Percentiles rank a stretch among this genome's conserved stretches.
Evolutionary conservation across 148 eudicot genomes (phyloP).

Genomic region (Persicaria tinctoria): DNA sequence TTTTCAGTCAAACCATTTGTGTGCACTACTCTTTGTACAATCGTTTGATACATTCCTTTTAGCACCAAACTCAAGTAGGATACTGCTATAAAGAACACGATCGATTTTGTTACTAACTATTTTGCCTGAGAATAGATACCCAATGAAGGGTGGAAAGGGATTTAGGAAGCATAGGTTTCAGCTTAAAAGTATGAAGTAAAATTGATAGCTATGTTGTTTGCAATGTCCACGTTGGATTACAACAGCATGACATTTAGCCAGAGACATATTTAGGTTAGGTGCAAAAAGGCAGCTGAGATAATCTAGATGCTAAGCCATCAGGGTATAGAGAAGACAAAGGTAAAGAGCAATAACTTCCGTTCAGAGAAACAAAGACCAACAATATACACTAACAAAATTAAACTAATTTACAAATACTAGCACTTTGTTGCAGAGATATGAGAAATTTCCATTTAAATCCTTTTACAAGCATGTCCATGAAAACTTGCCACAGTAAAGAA

Average conservation of each 20-base stretch:
- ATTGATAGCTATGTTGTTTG: neutral
- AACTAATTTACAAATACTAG: neutral
- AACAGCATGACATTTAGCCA: neutral
- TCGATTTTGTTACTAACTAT: neutral
- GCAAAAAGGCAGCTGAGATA: neutral
- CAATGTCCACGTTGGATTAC: neutral
- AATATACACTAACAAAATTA: neutral
- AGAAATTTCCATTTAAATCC: neutral
- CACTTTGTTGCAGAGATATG: neutral
- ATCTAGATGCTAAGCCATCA: neutral
- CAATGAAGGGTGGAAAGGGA: no score
- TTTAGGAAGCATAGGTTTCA: neutral
- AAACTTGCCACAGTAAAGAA: neutral
- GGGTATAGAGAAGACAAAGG: neutral
- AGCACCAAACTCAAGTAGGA: neutral
- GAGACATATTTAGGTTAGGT: neutral
- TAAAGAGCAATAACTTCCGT: neutral
- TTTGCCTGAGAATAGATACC: neutral
- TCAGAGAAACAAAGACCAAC: neutral
- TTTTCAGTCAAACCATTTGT: neutral
- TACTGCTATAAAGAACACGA: neutral
- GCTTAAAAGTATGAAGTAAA: neutral
- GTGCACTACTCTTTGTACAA: neutral
- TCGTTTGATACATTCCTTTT: neutral
- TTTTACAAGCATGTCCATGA: neutral